Conservation (phyloP, 495 filamentous ascomycete species). For the Trichoderma erinaceum region DNA sequence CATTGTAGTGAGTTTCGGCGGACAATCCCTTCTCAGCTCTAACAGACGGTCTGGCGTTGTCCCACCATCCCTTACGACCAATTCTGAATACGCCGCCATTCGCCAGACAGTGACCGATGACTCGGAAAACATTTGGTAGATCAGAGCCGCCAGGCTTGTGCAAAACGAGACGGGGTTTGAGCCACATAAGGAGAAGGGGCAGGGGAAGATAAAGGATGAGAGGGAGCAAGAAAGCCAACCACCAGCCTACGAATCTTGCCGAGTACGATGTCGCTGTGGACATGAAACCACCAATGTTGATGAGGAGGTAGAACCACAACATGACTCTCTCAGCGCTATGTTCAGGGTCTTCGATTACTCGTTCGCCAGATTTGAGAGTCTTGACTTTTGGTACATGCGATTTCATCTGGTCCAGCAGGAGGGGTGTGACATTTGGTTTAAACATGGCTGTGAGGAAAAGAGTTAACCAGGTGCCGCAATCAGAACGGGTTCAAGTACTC, state of each 20-base stretch:
- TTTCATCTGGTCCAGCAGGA: conserved; percentile 54
- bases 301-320: conserved; percentile 58
- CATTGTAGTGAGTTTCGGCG: conserved; percentile 41
- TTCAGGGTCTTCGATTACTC: conserved; percentile 54
- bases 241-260: conserved; percentile 59
- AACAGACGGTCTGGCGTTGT: conserved; percentile 57
- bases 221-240: conserved; percentile 65
- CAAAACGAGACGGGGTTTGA: conserved; percentile 47
- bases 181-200: conserved; percentile 45
- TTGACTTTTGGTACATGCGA: conserved; percentile 40
- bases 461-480: conserved; percentile 14
- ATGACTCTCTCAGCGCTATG: conserved; percentile 58
- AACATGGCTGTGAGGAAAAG: conserved; percentile 39
- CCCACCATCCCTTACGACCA: conserved; percentile 55
- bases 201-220: conserved; percentile 54
- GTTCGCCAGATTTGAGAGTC: conserved; percentile 41
- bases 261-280: conserved; percentile 44
- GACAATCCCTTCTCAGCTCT: conserved; percentile 44
- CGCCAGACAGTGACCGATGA: conserved; percentile 47
- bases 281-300: conserved; percentile 61
- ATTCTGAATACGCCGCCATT: conserved; percentile 50
- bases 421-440: conserved; percentile 62
- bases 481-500: background rate
- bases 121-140: conserved; percentile 47
- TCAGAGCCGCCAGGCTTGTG: conserved; percentile 49